Conservation (phyloP, 805 yeast species). For the Pichia manshurica region DNA sequence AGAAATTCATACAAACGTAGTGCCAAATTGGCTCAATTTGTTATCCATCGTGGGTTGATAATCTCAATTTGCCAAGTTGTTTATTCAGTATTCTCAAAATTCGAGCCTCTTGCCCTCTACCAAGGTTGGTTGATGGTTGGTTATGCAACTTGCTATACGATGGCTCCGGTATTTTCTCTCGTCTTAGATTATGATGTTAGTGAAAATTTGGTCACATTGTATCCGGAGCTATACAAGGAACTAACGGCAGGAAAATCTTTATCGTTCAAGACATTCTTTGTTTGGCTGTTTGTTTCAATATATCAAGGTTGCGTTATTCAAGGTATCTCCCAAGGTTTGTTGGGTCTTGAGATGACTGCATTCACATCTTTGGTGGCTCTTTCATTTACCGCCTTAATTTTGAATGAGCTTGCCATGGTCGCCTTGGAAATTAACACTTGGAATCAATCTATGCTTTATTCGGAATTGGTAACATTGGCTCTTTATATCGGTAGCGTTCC, state of each 20-base stretch:
- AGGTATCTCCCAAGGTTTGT: conserved; percentile 69
- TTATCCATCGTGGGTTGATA: conserved; percentile 91
- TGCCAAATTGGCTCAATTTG: conserved; percentile 91
- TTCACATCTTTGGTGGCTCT: conserved; percentile 80
- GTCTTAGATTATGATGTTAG: conserved; percentile 89
- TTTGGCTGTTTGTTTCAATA: conserved; percentile 86
- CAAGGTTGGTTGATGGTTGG: conserved; percentile 99
- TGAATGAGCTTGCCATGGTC: conserved; percentile 90
- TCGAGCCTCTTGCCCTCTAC: conserved; percentile 90
- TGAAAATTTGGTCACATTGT: conserved; percentile 79
- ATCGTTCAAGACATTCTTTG: conserved; percentile 80
- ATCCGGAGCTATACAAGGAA: conserved; percentile 94
- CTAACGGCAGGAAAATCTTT: conserved; percentile 81
- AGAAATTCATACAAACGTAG: conserved; percentile 94
- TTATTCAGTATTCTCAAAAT: conserved; percentile 75
- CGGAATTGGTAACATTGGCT: conserved; percentile 65
- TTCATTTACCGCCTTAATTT: conserved; percentile 69
- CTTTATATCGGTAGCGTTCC: conserved; percentile 75
- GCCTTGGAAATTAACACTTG: conserved; percentile 90
- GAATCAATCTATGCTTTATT: conserved; percentile 69
- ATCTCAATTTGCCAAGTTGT: conserved; percentile 95
- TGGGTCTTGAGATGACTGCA: conserved; percentile 47
- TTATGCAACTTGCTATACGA: conserved; percentile 92
- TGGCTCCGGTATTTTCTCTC: conserved; percentile 95
- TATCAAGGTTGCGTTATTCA: conserved; percentile 89